Percentiles rank a stretch among this genome's conserved stretches.
Conservation (phyloP, 2,329 filamentous ascomycete species). For the Zarea fungicola region DNA sequence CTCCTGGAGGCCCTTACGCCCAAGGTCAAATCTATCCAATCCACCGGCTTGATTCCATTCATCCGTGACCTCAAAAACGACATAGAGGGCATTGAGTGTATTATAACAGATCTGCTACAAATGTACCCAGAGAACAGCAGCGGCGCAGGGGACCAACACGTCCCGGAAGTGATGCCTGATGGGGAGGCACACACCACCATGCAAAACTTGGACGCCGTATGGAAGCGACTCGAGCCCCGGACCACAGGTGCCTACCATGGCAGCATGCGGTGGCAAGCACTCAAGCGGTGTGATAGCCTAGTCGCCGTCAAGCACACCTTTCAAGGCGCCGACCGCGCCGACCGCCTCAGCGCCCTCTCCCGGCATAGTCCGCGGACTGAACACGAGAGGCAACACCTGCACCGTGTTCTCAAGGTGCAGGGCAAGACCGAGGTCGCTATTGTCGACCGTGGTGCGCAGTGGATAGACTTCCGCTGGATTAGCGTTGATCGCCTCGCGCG, state of each 20-base stretch:
- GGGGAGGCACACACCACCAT: not conserved
- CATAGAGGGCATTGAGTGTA: conserved; percentile 12
- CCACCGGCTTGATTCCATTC: conserved; percentile 21
- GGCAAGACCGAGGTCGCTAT: conserved; percentile 31
- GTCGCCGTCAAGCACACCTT: conserved; percentile 29
- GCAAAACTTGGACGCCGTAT: conserved; percentile 13
- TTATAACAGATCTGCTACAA: conserved; percentile 14
- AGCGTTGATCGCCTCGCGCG: conserved; percentile 29
- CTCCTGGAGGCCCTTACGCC: conserved; percentile 14
- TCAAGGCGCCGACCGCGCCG: conserved; percentile 26
- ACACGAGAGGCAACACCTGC: conserved; percentile 24
- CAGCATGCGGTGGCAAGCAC: conserved; percentile 25
- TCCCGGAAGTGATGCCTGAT: not conserved
- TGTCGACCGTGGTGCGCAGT: conserved; percentile 30
- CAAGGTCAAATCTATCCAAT: conserved; percentile 10
- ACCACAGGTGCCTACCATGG: conserved; percentile 20
- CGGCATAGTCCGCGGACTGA: conserved; percentile 14
- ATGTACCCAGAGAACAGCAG: not conserved
- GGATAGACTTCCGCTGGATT: conserved; percentile 28
- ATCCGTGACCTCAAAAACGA: conserved; percentile 19
- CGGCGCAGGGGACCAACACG: not conserved
- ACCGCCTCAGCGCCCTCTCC: conserved; percentile 20
- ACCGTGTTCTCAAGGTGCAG: conserved; percentile 29
- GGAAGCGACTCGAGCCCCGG: conserved; percentile 21
- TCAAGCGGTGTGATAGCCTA: conserved; percentile 28